Evolutionary conservation across 1,284 basidiomycete species (phyloP).

Genomic region (Ceratobasidium sp.): DNA sequence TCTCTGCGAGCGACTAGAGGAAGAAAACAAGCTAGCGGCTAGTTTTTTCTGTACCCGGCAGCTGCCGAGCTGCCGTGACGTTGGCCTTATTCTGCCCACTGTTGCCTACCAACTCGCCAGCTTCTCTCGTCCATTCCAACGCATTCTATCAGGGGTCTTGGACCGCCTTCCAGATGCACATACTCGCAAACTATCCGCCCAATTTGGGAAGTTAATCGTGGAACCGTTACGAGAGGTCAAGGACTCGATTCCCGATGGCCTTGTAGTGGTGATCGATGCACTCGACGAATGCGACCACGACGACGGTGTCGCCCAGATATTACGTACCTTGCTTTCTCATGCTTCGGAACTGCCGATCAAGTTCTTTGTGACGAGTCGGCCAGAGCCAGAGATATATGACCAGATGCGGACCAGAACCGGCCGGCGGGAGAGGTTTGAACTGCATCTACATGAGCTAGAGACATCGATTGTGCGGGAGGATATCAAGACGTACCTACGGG

Average conservation of each 20-base stretch:
- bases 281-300: slow-evolving; percentile 11
- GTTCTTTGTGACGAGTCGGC: slow-evolving; percentile 32
- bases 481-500: slow-evolving; percentile 3
- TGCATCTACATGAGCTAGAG: slow-evolving; percentile 3
- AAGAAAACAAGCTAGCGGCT: not conserved
- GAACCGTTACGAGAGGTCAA: not conserved
- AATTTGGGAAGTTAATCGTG: not conserved
- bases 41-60: slow-evolving; percentile 29
- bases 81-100: not conserved
- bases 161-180: not conserved
- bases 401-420: not conserved
- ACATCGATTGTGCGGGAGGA: not conserved
- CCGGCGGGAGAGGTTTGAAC: not conserved
- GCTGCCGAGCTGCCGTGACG: slow-evolving; percentile 5
- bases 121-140: slow-evolving; percentile 3
- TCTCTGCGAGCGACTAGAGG: slow-evolving; percentile 3
- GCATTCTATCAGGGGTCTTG: not conserved
- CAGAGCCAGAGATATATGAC: not conserved
- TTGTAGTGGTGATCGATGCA: slow-evolving; percentile 22
- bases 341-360: not conserved
- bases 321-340: too few species aligned
- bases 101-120: slow-evolving; percentile 10
- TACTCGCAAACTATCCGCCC: not conserved
- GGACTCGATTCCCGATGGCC: not conserved
- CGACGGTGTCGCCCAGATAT: too few species aligned